A percentile compares a stretch with the other conserved stretches of the same genome.
Conservation (phyloP, 2,329 filamentous ascomycete genomes). For the Xylariaceae sp. region DNA sequence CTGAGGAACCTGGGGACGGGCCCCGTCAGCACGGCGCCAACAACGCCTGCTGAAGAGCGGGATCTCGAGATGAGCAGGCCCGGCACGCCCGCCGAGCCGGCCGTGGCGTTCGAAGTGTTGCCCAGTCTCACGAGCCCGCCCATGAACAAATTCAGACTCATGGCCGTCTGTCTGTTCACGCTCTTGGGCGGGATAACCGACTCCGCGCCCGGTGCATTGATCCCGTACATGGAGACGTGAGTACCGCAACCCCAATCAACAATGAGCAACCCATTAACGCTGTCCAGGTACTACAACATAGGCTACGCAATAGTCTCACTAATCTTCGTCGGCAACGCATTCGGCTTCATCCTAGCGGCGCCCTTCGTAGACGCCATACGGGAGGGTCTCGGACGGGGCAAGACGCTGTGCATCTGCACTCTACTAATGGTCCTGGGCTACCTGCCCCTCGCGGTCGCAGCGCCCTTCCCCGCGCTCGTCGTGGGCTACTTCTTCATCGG, state of each 20-base stretch:
- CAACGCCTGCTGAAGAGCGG: slow-evolving; percentile 23
- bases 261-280: slow-evolving; percentile 3
- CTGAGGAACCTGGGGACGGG: slow-evolving; percentile 11
- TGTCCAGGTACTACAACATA: slow-evolving; percentile 63
- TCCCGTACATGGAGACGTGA: slow-evolving; percentile 73
- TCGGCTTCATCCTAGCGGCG: slow-evolving; percentile 73
- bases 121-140: slow-evolving; percentile 53
- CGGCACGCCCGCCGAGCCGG: slow-evolving; percentile 16
- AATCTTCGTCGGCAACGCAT: slow-evolving; percentile 75
- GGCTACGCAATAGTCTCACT: slow-evolving; percentile 77
- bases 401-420: slow-evolving; percentile 59
- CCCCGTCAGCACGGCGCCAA: slow-evolving; percentile 10
- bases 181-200: slow-evolving; percentile 73
- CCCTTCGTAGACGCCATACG: slow-evolving; percentile 65
- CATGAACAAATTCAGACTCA: slow-evolving; percentile 69
- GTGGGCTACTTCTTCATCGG: slow-evolving; percentile 67
- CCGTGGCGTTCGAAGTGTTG: slow-evolving; percentile 21
- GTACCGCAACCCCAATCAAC: slow-evolving; percentile 11
- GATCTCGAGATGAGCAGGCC: slow-evolving; percentile 27
- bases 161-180: slow-evolving; percentile 62
- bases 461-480: slow-evolving; percentile 68
- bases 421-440: slow-evolving; percentile 58
- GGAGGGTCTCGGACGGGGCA: slow-evolving; percentile 62
- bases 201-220: slow-evolving; percentile 71
- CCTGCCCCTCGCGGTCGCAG: slow-evolving; percentile 62